Conservation (phyloP, 2,329 filamentous ascomycete species). For the Alternaria ventricosa region DNA sequence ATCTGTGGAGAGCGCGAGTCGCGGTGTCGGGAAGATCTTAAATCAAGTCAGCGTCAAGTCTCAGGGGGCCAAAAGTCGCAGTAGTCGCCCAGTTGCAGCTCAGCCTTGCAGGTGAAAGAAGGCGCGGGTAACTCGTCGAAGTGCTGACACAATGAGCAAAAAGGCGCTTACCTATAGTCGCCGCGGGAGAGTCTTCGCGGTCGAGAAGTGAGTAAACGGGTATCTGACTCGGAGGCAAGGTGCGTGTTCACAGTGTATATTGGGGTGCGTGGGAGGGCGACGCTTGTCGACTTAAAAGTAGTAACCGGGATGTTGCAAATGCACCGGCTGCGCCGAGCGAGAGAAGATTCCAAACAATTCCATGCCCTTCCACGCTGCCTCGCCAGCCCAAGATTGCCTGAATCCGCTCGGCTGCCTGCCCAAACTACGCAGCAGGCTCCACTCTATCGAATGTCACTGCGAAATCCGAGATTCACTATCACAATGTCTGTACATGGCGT, state of each 20-base stretch:
- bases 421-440: neutral
- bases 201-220: constrained; percentile 1
- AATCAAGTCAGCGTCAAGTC: constrained; percentile 25
- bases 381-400: constrained; percentile 32
- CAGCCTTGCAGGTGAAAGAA: constrained; percentile 23
- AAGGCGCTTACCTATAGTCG: constrained; percentile 29
- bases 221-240: constrained; percentile 15
- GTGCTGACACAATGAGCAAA: constrained; percentile 1
- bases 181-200: constrained; percentile 2
- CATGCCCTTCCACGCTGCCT: constrained; percentile 40
- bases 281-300: constrained; percentile 43
- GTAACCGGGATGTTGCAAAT: constrained; percentile 41
- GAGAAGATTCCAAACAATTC: constrained; percentile 46
- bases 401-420: constrained; percentile 4
- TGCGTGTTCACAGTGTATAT: constrained; percentile 7
- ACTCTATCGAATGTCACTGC: neutral
- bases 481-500: neutral
- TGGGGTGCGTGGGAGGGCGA: constrained; percentile 25
- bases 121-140: constrained; percentile 14
- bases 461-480: neutral
- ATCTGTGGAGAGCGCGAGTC: constrained; percentile 9
- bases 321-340: constrained; percentile 42
- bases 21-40: constrained; percentile 4
- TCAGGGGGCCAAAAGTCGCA: constrained; percentile 9
- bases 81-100: constrained; percentile 18